Evolutionary conservation across 225 moss, liverwort and hornwort genomes (phyloP), one percentile per base, ranked within the genome.

Genomic region (Bryoerythrophyllum caledonicum): DNA sequence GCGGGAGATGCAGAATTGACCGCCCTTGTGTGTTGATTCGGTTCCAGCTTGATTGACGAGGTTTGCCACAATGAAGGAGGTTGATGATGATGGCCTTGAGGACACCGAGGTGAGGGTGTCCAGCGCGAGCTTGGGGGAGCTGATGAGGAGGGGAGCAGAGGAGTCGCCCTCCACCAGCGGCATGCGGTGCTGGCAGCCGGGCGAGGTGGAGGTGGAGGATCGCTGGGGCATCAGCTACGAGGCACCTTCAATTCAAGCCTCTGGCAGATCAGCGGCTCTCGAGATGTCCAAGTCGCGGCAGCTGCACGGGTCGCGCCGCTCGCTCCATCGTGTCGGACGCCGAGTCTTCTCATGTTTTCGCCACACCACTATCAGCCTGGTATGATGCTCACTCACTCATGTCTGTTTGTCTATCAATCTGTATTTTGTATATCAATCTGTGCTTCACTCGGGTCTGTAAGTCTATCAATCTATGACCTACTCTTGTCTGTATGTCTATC

Each of bases 121-220:
- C 17, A 75, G 75, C 16, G 48, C 38, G 57, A 79, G 49, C 63
- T 44, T 67, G 20, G 32, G 15, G 12, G 81, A 81, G 2, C n/a
- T 71, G 15, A 59, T 35, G 66, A 30, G 56, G 46, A 17, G 17
- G 62, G 79, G 79, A 55, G 78, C 60, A 17, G 78, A 60, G 3
- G 48, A 49, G 19, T 49, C 48, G 48, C 38, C 70, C 68, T 20
- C 23, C 74, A 32, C 54, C 14, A 72, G 72, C 46, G 28, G 72
- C 46, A 32, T 73, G 69, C 63, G 70, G 58, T 83, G 72, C 60
- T 86, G 86, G 86, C 73, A 86, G 19, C 48, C 48, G 54, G 86
- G 86, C 20, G 86, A 86, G 65, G 83, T 83, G 60, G 83, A 73
- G 68, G 83, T 83, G 60, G 83, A 86, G 70, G 86, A 83, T 55